phyloP scores from a whole-genome alignment of 768 basidiomycete genomes.

The Hygrocybe punicea region DNA sequence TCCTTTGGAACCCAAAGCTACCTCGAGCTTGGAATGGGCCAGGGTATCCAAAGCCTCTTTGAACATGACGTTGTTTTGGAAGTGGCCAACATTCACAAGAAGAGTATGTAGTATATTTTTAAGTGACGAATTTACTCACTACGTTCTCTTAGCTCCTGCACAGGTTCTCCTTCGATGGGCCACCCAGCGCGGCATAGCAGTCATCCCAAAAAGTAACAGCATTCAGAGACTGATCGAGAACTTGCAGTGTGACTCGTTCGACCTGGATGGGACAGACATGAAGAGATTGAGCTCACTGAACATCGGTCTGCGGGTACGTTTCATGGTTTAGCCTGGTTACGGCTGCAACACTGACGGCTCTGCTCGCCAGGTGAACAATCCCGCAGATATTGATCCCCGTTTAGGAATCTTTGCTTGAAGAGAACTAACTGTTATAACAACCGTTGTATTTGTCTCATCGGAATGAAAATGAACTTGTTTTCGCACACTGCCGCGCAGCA shows the following conservation, averaged over 20 bases:
- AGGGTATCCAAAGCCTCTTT: slow-evolving; percentile 51
- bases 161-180: slow-evolving; percentile 70
- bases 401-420: slow-evolving; percentile 67
- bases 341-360: slow-evolving; percentile 7
- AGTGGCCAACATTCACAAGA: slow-evolving; percentile 50
- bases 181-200: slow-evolving; percentile 48
- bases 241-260: slow-evolving; percentile 47
- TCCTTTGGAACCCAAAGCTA: slow-evolving; percentile 47
- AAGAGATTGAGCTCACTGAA: slow-evolving; percentile 49
- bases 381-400: slow-evolving; percentile 60
- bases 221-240: slow-evolving; percentile 44
- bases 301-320: slow-evolving; percentile 56
- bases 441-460: not conserved
- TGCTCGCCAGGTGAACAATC: slow-evolving; percentile 59
- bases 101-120: slow-evolving; percentile 41
- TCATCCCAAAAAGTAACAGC: slow-evolving; percentile 53
- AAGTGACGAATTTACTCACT: not conserved
- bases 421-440: slow-evolving; percentile 4
- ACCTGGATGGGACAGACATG: slow-evolving; percentile 48
- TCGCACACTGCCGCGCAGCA: slow-evolving; percentile 2
- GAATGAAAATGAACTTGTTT: slow-evolving; percentile 7
- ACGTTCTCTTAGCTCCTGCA: slow-evolving; percentile 45
- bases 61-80: slow-evolving; percentile 42
- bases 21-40: slow-evolving; percentile 63
- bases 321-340: not conserved